Conservation (phyloP, 768 basidiomycete species). For the Kwoniella bestiolae region DNA sequence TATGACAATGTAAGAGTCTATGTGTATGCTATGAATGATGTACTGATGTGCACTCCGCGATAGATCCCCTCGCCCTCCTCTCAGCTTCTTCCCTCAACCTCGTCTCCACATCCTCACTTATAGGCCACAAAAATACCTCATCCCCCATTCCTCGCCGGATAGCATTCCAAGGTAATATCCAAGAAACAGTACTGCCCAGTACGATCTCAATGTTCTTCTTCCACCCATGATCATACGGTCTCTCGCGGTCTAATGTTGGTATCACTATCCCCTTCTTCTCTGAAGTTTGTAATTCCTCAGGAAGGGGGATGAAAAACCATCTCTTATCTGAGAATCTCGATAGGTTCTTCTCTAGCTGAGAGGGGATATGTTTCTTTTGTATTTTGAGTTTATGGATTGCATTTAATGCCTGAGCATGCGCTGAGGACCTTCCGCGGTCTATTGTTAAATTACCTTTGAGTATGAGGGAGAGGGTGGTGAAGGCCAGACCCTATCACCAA, state of each 20-base stretch:
- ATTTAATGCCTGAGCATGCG: constrained; percentile 22
- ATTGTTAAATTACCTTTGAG: constrained; percentile 40
- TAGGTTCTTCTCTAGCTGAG: constrained; percentile 9
- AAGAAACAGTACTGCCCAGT: constrained; percentile 34
- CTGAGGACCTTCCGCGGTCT: constrained; percentile 34
- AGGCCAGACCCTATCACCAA: constrained; percentile 47
- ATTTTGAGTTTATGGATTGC: constrained; percentile 14
- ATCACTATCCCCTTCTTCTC: constrained; percentile 28
- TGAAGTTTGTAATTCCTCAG: background rate
- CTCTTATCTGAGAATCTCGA: constrained; percentile 18
- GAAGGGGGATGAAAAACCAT: constrained; percentile 37
- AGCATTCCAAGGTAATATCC: constrained; percentile 43
- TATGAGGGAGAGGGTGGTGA: constrained; percentile 28
- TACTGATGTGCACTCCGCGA: background rate
- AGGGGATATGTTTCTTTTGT: constrained; percentile 20
- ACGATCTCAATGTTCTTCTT: constrained; percentile 37
- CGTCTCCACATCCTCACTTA: constrained; percentile 17
- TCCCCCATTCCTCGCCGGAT: constrained; percentile 24
- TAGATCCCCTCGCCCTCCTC: background rate
- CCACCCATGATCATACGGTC: constrained; percentile 43
- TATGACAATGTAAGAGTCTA: background rate
- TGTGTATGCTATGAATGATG: background rate
- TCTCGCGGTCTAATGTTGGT: constrained; percentile 22
- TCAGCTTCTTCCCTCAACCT: constrained; percentile 18
- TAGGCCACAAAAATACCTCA: constrained; percentile 42